phyloP scores from a whole-genome alignment of 192 early-diverging fungal species.

The Ramicandelaber brevisporus region DNA sequence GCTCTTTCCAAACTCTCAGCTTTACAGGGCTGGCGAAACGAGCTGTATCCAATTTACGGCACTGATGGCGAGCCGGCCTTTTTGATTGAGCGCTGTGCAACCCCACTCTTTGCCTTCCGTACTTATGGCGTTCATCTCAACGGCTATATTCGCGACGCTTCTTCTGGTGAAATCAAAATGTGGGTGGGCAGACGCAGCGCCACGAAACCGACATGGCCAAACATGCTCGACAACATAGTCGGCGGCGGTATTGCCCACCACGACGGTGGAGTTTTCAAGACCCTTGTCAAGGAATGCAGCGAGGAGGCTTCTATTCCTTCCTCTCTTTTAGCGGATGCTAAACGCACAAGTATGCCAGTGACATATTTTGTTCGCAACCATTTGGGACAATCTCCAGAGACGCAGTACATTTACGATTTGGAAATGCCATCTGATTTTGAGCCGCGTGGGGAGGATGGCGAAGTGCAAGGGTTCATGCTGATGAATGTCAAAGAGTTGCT shows the following conservation, averaged over 20 bases:
- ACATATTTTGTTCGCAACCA: conserved; percentile 36
- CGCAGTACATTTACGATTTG: conserved; percentile 68
- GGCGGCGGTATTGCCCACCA: conserved; percentile 62
- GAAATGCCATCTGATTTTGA: conserved; percentile 28
- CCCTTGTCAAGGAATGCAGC: conserved; percentile 61
- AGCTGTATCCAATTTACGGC: conserved; percentile 61
- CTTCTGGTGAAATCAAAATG: conserved; percentile 27
- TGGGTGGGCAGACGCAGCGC: conserved; percentile 64
- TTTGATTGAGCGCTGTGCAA: conserved; percentile 55
- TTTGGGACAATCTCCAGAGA: conserved; percentile 52
- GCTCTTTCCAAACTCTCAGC: conserved; percentile 4
- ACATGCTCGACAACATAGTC: conserved; percentile 45
- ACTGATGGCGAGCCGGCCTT: conserved; percentile 12
- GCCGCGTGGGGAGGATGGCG: conserved; percentile 55
- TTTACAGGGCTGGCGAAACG: conserved; percentile 40
- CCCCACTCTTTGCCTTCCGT: conserved; percentile 53
- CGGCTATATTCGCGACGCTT: conserved; percentile 24
- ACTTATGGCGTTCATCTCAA: conserved; percentile 82
- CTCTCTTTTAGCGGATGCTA: too few relatives aligned
- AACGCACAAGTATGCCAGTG: too few relatives aligned
- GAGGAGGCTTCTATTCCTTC: conserved; percentile 71
- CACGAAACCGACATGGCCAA: conserved; percentile 73
- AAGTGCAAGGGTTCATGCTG: conserved; percentile 57
- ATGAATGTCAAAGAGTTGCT: conserved; percentile 37
- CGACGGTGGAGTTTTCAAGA: conserved; percentile 23